Evolutionary conservation across 2,329 filamentous ascomycete species (phyloP).

Genomic region (Seiridium unicorne): DNA sequence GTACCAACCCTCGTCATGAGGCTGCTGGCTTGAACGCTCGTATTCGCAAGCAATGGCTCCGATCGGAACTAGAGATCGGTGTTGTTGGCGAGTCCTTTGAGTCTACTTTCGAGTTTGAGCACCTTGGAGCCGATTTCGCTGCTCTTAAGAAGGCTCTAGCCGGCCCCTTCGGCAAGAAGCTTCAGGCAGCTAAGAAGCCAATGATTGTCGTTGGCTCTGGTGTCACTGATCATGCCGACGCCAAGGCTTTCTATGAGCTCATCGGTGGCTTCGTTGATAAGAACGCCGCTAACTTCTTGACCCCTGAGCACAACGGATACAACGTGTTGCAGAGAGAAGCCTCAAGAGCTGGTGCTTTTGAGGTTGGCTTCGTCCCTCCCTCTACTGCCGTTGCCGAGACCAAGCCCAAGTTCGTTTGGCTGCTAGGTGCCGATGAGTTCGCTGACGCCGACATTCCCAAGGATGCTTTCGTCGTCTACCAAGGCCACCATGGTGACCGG

Average conservation of each 20-base stretch:
- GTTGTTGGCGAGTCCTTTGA: constrained; percentile 89
- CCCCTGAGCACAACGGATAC: constrained; percentile 93
- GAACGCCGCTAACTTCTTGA: constrained; percentile 84
- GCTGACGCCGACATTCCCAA: constrained; percentile 83
- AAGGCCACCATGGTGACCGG: constrained; percentile 94
- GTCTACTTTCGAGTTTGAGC: constrained; percentile 93
- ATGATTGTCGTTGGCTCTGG: constrained; percentile 97
- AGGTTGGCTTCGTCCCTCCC: constrained; percentile 90
- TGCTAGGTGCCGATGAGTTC: constrained; percentile 93
- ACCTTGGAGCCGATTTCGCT: constrained; percentile 76
- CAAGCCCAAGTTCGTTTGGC: constrained; percentile 92
- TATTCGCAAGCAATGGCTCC: constrained; percentile 96
- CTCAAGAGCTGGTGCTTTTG: constrained; percentile 88
- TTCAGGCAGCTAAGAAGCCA: constrained; percentile 81
- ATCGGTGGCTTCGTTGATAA: constrained; percentile 91
- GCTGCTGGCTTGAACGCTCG: constrained; percentile 93
- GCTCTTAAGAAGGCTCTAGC: constrained; percentile 82
- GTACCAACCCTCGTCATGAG: constrained; percentile 93
- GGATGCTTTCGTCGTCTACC: constrained; percentile 95
- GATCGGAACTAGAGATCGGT: constrained; percentile 89
- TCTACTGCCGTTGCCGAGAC: constrained; percentile 79
- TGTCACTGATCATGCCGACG: constrained; percentile 85
- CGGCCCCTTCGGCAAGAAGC: constrained; percentile 89
- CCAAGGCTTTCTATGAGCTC: constrained; percentile 89
- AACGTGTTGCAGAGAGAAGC: constrained; percentile 94